phyloP scores from a whole-genome alignment of 208 protist genomes.

The Trypanosoma congolense region DNA sequence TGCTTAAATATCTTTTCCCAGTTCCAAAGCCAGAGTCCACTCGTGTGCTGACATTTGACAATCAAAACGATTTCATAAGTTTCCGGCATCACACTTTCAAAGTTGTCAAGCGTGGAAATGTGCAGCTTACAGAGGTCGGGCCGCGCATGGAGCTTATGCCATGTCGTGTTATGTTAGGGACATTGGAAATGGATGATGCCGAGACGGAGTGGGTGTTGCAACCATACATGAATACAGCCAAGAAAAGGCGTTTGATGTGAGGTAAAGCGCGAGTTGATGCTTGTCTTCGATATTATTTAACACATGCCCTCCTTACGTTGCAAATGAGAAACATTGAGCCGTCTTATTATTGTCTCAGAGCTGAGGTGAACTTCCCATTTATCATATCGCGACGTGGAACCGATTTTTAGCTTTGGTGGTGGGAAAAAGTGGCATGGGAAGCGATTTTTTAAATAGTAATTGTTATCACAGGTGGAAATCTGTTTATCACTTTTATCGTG shows the following conservation, averaged over 20 bases:
- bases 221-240: constrained; percentile 98
- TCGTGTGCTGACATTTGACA: constrained; percentile 97
- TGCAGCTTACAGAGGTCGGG: constrained; percentile 96
- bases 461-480: too few relatives aligned
- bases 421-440: too few relatives aligned
- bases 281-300: too few relatives aligned
- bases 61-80: constrained; percentile 98
- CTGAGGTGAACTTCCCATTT: too few relatives aligned
- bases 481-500: too few relatives aligned
- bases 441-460: too few relatives aligned
- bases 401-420: too few relatives aligned
- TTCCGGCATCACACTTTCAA: constrained; percentile 98
- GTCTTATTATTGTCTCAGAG: too few relatives aligned
- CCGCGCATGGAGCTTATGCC: constrained; percentile 98
- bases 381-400: too few relatives aligned
- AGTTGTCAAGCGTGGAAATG: constrained; percentile 70
- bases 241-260: constrained; percentile 90
- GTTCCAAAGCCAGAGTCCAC: constrained; percentile 94
- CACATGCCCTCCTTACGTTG: background rate
- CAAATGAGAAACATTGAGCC: constrained; percentile 5
- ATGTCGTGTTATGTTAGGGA: constrained; percentile 96
- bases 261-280: too few relatives aligned
- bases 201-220: constrained; percentile 98
- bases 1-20: constrained; percentile 98
- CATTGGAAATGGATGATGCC: constrained; percentile 93